Base-by-base conservation (phyloP, 257 asterid genomes). In the Solanum medicagineum region DNA sequence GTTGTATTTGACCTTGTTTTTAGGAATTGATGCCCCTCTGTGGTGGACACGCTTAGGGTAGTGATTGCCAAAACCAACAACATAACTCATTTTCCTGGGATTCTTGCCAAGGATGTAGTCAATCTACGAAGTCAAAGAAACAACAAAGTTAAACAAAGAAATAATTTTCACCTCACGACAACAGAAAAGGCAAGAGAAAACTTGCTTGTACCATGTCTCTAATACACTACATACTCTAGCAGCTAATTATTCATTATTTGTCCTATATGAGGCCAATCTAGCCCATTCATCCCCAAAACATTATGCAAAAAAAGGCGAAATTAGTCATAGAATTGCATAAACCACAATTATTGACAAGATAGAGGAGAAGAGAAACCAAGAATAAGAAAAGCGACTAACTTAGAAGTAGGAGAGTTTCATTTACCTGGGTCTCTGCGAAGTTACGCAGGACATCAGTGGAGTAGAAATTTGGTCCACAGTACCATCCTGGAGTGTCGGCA, bases 401-500 rank as follows among this genome's bases (percentile, higher is more conserved):
- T 57, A 24, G 56, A 60, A 15, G 10, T 19, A 45, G 75, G 66
- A 62, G 13, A 42, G 62, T 53, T 53, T 71, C 24, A 63, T 22
- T 62, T 90, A 94, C 99, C 98, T 96, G 99, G 8, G 99, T 93
- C 88, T 93, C 87, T 0, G 99, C 98, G 19, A 94, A 96, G 89
- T 93, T 84, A 8, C 98, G 95, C 75, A 96, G 94, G 89, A 92
- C 92, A 60, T 94, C 95, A 11, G 89, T 88, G 29, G 98, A 92
- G 91, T 93, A 96, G 94, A 96, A 96, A 82, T 83, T 93, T 81
- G 99, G 99, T 82, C 99, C 99, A 87, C 99, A 96, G 36, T 94
- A 91, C 99, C 99, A 96, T 36, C 99, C 99, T 42, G 99, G 99
- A 13, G 97, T 94, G 81, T 96, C 98, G 1, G 97, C 97, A 81